A percentile compares a stretch with the other conserved stretches of the same genome.
Evolutionary conservation across 306 rosid species (phyloP).

Genomic region (Herpetospermum pedunculosum): DNA sequence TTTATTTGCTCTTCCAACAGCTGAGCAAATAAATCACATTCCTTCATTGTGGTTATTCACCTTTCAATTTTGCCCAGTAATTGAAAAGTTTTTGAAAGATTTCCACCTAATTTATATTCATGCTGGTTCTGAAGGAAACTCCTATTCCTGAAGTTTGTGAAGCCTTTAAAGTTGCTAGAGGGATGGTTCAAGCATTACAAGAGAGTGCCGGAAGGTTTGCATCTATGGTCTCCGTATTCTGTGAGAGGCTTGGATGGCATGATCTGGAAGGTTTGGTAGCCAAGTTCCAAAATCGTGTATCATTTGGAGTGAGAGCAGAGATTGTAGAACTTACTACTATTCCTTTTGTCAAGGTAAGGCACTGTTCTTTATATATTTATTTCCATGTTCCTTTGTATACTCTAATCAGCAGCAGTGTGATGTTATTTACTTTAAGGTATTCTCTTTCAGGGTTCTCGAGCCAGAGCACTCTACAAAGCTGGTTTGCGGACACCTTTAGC

Average conservation of each 20-base stretch:
- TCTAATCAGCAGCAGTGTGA: conserved; percentile 10
- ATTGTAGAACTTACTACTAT: conserved; percentile 91
- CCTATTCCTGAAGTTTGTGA: conserved; percentile 82
- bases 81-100: conserved; percentile 1
- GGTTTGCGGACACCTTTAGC: conserved; percentile 85
- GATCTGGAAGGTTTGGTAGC: conserved; percentile 85
- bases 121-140: conserved; percentile 51
- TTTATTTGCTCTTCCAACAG: neutral
- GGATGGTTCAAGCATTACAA: conserved; percentile 94
- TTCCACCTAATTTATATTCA: conserved; percentile 7
- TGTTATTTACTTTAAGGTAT: conserved; percentile 14
- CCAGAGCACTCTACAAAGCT: conserved; percentile 92
- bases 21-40: neutral
- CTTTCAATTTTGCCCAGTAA: neutral
- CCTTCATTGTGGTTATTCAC: neutral
- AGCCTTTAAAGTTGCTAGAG: conserved; percentile 88
- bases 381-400: neutral
- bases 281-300: conserved; percentile 90
- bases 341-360: conserved; percentile 87
- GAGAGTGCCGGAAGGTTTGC: conserved; percentile 99
- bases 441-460: conserved; percentile 73
- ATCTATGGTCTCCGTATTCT: conserved; percentile 85
- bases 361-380: neutral
- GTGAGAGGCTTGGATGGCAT: conserved; percentile 96
- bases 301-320: conserved; percentile 93